These are phyloP conservation scores for Mycena galopus DNA, from an alignment of 768 basidiomycete genomes.

Conservation along the genomic window DNA sequence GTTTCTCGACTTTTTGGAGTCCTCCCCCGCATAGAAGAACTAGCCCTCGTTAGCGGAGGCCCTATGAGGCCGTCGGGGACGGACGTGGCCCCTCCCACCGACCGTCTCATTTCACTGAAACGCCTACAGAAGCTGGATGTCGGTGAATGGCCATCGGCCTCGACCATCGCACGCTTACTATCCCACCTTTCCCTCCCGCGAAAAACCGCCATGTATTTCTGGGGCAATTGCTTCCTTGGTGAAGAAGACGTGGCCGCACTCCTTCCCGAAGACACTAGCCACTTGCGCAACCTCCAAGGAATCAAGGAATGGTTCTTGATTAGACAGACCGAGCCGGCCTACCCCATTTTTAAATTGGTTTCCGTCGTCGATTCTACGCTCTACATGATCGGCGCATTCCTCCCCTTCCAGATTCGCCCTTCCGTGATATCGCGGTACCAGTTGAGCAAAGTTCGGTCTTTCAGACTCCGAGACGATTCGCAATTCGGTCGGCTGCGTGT, in stretches of 20 bases:
- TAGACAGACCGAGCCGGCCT: background rate
- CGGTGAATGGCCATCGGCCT: slow-evolving; percentile 33
- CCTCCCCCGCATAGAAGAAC: slow-evolving; percentile 31
- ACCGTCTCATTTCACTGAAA: slow-evolving; percentile 27
- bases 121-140: slow-evolving; percentile 34
- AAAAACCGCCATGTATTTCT: slow-evolving; percentile 34
- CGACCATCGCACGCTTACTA: slow-evolving; percentile 34
- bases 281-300: slow-evolving; percentile 4
- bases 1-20: slow-evolving; percentile 38
- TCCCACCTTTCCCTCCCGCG: slow-evolving; percentile 34
- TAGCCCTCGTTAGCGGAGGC: slow-evolving; percentile 36
- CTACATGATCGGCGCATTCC: slow-evolving; percentile 12
- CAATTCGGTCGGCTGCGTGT: slow-evolving; percentile 11
- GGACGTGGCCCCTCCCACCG: slow-evolving; percentile 10
- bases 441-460: slow-evolving; percentile 6
- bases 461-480: slow-evolving; percentile 14
- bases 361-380: background rate
- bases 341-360: slow-evolving; percentile 13
- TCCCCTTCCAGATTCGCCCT: background rate
- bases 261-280: slow-evolving; percentile 7
- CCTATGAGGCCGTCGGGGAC: slow-evolving; percentile 24
- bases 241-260: slow-evolving; percentile 12
- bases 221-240: slow-evolving; percentile 26
- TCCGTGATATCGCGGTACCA: slow-evolving; percentile 18
- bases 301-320: slow-evolving; percentile 20